Base-by-base conservation (phyloP, 2,329 filamentous ascomycete species). In the Claviceps spartinae region DNA sequence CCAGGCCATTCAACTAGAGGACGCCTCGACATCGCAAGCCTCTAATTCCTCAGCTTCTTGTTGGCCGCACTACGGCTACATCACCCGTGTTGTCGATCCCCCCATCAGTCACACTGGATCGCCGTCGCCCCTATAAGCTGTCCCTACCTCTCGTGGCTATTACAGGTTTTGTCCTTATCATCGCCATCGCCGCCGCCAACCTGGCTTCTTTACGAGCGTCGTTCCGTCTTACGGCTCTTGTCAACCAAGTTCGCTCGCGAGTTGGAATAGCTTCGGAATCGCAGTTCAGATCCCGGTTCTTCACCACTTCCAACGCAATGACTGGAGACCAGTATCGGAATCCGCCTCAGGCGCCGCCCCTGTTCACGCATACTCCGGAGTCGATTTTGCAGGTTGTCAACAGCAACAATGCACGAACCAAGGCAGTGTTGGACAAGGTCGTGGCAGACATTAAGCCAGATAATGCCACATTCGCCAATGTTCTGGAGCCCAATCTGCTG, bases 291-390 rank as follows among this genome's bases (percentile, higher is more conserved):
- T 50, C 60, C 58, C 69, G 63, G 57, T 63, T 65, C 54, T 63
- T 69, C 59, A 68, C 64, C 57, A 82, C 75, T 58, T 34, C 43
- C 8, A 75, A 69, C 65, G 76, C 67, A 63, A 86, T 87, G 83
- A 80, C 78, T 58, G 75, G 79, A 54, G 68, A 76, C 58, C 78
- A 81, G 67, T 88, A 85, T 69, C 77, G 76, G 66, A 84, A 76
- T 63, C 86, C 86, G 56, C 86, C 87, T 2, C 86, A 91, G 72
- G 74, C 82, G 42, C 86, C 87, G 53, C 86, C 86, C 51, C 76
- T 82, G 63, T 93, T 91, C 70, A 87, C 78, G 3, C 83, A 83
- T 59, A 89, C 85, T 47, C 79, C 83, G 57, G 76, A 83, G 54
- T 79, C 77, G 58, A 77, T 93, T 58, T 67, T 86, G 43, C 72